phyloP scores from a whole-genome alignment of 176 grass and related monocot genomes.

The Areca catechu region DNA sequence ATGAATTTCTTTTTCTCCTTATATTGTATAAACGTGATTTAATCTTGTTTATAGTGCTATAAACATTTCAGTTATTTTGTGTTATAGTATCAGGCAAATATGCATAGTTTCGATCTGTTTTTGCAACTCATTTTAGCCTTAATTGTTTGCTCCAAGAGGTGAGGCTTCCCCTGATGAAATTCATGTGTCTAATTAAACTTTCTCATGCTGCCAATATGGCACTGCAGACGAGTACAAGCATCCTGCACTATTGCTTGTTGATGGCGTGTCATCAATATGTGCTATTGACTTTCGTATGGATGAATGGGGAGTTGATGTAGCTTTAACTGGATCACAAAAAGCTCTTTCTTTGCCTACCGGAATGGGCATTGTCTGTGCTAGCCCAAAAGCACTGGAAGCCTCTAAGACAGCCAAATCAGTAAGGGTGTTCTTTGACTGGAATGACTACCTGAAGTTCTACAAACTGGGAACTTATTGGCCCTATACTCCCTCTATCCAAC shows the following conservation, averaged over 20 bases:
- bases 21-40: too few species aligned
- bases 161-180: too few species aligned
- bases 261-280: conserved; percentile 93
- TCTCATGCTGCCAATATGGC: neutral
- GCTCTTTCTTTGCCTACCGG: conserved; percentile 87
- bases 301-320: conserved; percentile 95
- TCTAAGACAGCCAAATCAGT: conserved; percentile 70
- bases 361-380: conserved; percentile 76
- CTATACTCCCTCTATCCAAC: conserved; percentile 91
- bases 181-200: too few species aligned
- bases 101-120: too few species aligned
- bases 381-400: conserved; percentile 75
- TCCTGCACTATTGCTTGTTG: conserved; percentile 76
- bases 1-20: too few species aligned
- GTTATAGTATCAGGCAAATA: too few species aligned
- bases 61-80: too few species aligned
- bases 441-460: conserved; percentile 90
- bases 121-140: too few species aligned
- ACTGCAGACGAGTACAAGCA: conserved; percentile 45
- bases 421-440: conserved; percentile 96
- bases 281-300: conserved; percentile 95
- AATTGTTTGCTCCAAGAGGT: too few species aligned
- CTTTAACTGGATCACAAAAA: conserved; percentile 87
- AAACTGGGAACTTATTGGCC: conserved; percentile 76
- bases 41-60: too few species aligned